phyloP scores from a whole-genome alignment of 2,329 filamentous ascomycete genomes.

The Stagonosporopsis cucurbitacearum region DNA sequence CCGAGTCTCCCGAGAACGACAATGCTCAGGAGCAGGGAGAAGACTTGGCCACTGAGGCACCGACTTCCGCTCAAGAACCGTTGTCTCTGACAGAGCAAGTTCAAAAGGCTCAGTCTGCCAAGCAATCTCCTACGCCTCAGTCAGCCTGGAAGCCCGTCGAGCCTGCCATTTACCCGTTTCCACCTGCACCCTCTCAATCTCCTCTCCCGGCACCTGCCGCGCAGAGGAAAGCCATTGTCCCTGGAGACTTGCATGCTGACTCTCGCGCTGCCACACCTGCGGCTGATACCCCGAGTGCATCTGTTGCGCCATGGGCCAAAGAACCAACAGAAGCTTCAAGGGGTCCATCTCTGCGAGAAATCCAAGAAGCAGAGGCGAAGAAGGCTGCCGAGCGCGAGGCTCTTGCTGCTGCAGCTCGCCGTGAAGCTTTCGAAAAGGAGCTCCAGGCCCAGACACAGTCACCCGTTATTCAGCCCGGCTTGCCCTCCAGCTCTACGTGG shows the following conservation, averaged over 20 bases:
- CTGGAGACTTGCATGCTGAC: slow-evolving; percentile 71
- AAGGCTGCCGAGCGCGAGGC: slow-evolving; percentile 91
- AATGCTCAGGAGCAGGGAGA: slow-evolving; percentile 24
- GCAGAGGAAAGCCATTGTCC: slow-evolving; percentile 84
- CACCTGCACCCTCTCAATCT: slow-evolving; percentile 75
- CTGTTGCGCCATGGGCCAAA: slow-evolving; percentile 94
- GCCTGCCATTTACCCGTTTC: slow-evolving; percentile 79
- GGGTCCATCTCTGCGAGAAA: slow-evolving; percentile 92
- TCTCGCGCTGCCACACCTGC: slow-evolving; percentile 81
- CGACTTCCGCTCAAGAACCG: slow-evolving; percentile 53
- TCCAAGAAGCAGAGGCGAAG: slow-evolving; percentile 92
- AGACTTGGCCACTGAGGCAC: slow-evolving; percentile 13
- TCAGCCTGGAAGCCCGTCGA: slow-evolving; percentile 67
- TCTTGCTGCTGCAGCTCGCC: slow-evolving; percentile 76
- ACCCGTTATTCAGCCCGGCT: slow-evolving; percentile 70
- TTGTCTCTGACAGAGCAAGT: slow-evolving; percentile 84
- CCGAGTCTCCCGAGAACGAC: slow-evolving; percentile 28
- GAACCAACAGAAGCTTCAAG: slow-evolving; percentile 75
- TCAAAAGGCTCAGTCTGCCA: slow-evolving; percentile 72
- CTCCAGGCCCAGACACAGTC: slow-evolving; percentile 66
- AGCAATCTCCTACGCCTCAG: slow-evolving; percentile 62
- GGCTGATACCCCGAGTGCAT: slow-evolving; percentile 68
- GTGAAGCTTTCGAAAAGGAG: slow-evolving; percentile 81
- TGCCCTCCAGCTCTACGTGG: slow-evolving; percentile 91
- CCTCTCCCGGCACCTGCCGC: slow-evolving; percentile 88